phyloP scores from a whole-genome alignment of 2,329 filamentous ascomycete species.

The Penicillium sp. region DNA sequence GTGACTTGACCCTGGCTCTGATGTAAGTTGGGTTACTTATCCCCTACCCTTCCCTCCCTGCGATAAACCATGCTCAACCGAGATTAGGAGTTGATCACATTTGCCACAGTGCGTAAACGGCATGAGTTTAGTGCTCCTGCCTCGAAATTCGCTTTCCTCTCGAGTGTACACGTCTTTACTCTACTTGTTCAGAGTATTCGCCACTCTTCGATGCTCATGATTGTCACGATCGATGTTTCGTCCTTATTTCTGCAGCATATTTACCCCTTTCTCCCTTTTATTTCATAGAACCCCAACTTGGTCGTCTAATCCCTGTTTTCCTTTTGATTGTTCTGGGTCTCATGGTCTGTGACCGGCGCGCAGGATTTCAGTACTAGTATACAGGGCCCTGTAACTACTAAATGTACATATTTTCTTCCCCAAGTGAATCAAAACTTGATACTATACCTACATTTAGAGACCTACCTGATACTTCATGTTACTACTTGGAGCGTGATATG shows the following conservation, averaged over 20 bases:
- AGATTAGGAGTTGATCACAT: slow-evolving; percentile 27
- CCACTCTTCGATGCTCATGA: slow-evolving; percentile 7
- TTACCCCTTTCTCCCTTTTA: neutral
- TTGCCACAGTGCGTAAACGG: slow-evolving; percentile 21
- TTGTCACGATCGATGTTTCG: slow-evolving; percentile 17
- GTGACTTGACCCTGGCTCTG: slow-evolving; percentile 59
- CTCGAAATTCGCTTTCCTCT: neutral
- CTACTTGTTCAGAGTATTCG: neutral
- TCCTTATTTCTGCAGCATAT: slow-evolving; percentile 3
- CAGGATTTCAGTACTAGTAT: slow-evolving; percentile 9
- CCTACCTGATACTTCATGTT: too few species aligned
- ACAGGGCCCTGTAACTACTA: slow-evolving; percentile 6
- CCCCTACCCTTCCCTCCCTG: slow-evolving; percentile 1
- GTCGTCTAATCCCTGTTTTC: neutral
- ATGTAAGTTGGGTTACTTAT: slow-evolving; percentile 37
- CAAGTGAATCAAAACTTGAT: slow-evolving; percentile 1
- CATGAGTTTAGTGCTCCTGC: neutral
- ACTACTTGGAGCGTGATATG: too few species aligned
- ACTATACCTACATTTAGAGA: neutral
- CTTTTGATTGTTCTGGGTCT: neutral
- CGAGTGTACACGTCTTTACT: neutral
- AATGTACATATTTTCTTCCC: slow-evolving; percentile 12
- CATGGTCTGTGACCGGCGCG: slow-evolving; percentile 8
- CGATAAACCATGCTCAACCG: slow-evolving; percentile 18
- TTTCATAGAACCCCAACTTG: slow-evolving; percentile 12